A percentile compares a stretch with the other conserved stretches of the same genome.
These are phyloP conservation scores for Tricholomella constricta DNA, from an alignment of 768 basidiomycete genomes.

Conservation along the genomic window DNA sequence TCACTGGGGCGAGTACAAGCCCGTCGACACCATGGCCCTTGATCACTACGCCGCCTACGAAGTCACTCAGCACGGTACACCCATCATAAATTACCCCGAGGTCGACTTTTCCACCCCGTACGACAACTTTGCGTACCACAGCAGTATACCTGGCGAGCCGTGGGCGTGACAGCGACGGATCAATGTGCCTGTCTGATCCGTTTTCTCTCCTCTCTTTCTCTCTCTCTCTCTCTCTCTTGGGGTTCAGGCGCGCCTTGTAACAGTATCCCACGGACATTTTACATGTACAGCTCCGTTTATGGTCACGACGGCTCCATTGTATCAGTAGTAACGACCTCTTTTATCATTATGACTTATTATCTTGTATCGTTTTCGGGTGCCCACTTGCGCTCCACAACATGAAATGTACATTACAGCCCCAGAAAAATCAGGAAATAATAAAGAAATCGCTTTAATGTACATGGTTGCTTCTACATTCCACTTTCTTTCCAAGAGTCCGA, in stretches of 20 bases:
- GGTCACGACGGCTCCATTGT: constrained; percentile 1
- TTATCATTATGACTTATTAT: constrained; percentile 12
- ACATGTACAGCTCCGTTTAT: constrained; percentile 14
- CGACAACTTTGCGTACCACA: constrained; percentile 14
- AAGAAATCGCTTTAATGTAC: not conserved
- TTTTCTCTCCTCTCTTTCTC: not conserved
- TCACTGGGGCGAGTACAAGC: constrained; percentile 25
- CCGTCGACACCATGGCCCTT: constrained; percentile 14
- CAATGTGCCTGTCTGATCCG: not conserved
- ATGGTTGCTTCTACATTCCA: constrained; percentile 3
- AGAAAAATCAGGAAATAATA: not conserved
- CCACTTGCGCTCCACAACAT: too few relatives aligned
- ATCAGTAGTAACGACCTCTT: constrained; percentile 11
- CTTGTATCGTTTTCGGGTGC: not conserved
- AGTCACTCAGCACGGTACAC: constrained; percentile 4
- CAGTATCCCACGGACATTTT: constrained; percentile 14
- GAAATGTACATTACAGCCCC: not conserved
- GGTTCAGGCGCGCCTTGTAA: constrained; percentile 6
- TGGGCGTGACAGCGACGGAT: constrained; percentile 11
- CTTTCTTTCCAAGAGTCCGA: constrained; percentile 1
- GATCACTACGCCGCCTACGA: constrained; percentile 16
- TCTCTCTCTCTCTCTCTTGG: not conserved
- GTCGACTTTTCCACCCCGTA: constrained; percentile 17
- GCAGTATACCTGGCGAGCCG: constrained; percentile 14
- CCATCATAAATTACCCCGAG: constrained; percentile 18